Evolutionary conservation across 1,284 basidiomycete species (phyloP).

Genomic region (Malassezia vespertilionis): DNA sequence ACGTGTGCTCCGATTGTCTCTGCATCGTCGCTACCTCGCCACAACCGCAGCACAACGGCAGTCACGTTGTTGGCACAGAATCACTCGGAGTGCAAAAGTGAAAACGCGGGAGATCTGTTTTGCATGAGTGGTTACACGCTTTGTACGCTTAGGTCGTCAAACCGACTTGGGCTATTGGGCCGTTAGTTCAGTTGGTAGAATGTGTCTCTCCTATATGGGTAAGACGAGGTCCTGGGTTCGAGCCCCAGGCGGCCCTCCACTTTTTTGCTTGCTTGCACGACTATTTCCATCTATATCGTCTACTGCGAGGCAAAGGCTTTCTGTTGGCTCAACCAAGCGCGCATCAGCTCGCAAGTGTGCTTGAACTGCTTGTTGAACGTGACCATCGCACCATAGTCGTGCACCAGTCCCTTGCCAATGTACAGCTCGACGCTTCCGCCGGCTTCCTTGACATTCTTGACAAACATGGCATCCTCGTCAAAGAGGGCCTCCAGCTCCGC

Average conservation of each 20-base stretch:
- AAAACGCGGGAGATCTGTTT: too few relatives aligned
- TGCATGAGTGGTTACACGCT: too few relatives aligned
- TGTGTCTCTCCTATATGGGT: constrained; percentile 18
- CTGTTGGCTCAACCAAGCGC: neutral
- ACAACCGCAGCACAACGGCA: neutral
- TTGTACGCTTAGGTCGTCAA: too few relatives aligned
- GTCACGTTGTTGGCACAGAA: too few relatives aligned
- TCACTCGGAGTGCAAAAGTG: too few relatives aligned
- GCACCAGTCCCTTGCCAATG: neutral
- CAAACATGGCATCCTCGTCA: constrained; percentile 8
- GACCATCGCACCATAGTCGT: constrained; percentile 7
- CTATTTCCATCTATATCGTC: neutral
- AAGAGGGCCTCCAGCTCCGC: constrained; percentile 2
- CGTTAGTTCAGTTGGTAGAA: constrained; percentile 24
- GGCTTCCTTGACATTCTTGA: neutral
- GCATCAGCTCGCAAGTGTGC: neutral
- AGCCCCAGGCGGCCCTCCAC: constrained; percentile 18
- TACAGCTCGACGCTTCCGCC: neutral
- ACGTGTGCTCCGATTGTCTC: constrained; percentile 5
- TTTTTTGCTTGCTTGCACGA: neutral
- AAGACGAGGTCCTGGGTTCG: constrained; percentile 23
- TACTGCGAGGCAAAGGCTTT: neutral
- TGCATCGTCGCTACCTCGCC: neutral
- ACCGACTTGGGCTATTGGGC: too few relatives aligned
- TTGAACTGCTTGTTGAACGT: neutral